Percentiles rank a stretch among this genome's conserved stretches.
Evolutionary conservation across 345 rosid species (phyloP).

Genomic region (Microcos paniculata): DNA sequence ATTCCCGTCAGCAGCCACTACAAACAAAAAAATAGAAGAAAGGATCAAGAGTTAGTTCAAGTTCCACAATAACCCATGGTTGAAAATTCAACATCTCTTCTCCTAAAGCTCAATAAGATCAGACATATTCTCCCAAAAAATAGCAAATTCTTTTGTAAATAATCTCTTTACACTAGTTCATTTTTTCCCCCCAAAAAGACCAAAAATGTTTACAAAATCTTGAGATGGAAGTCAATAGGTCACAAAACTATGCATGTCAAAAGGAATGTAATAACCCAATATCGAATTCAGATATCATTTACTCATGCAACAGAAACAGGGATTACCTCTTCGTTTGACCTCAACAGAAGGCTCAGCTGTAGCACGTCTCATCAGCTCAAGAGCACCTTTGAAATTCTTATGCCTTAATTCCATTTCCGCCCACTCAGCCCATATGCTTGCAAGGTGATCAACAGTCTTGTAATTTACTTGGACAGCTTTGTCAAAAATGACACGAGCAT

Average conservation of each 20-base stretch:
- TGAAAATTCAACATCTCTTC: neutral
- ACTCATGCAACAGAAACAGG: neutral
- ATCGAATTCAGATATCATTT: neutral
- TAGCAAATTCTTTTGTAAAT: too few species aligned
- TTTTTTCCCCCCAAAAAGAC: too few species aligned
- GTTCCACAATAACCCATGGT: neutral
- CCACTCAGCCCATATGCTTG: conserved; percentile 97
- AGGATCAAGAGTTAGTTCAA: neutral
- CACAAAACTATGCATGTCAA: neutral
- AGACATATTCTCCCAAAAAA: too few species aligned
- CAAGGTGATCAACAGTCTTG: conserved; percentile 86
- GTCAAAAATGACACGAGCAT: conserved; percentile 90
- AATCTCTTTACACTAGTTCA: neutral
- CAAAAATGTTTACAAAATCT: neutral
- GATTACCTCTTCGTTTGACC: conserved; percentile 80
- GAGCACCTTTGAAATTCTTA: conserved; percentile 78
- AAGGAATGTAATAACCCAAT: neutral
- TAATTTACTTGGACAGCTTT: conserved; percentile 97
- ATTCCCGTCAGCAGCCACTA: conserved; percentile 91
- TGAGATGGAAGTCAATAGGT: neutral
- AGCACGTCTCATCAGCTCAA: conserved; percentile 89
- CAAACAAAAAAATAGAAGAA: conserved; percentile 16
- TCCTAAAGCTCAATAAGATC: neutral
- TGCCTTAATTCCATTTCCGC: conserved; percentile 95
- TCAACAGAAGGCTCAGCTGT: conserved; percentile 97